Base-by-base conservation (phyloP, 1,139 yeast species). In the Debaryomyces singareniensis region DNA sequence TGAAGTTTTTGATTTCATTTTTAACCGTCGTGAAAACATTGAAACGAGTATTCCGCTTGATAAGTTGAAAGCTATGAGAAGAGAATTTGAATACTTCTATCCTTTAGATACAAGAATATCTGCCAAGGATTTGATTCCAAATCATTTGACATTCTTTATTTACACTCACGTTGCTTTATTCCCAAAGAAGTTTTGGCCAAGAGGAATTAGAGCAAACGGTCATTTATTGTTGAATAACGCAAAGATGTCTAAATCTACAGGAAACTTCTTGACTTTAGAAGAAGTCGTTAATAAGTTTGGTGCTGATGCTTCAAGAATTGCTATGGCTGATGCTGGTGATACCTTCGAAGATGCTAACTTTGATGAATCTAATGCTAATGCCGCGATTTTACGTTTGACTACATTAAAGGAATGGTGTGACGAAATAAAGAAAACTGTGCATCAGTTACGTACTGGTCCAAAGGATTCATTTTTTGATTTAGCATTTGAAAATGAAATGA, bases 291-390 rank as follows among this genome's bases (percentile, higher is more conserved):
- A 75, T 46, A 93, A 91, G 63, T 91, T 79, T 46, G 99, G 98
- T 55, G 96, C 98, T 31, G 99, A 93, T 60, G 97, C 97, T 26
- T 71, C 95, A 13, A 82, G 99, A 70, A 84, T 93, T 58, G 96
- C 98, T 6, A 68, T 93, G 46, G 99, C 98, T 24, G 97, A 93
- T 67, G 96, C 96, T 34, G 99, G 99, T 68, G 99, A 93, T 55
- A 68, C 93, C 29, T 77, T 87, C 42, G 98, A 91, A 62, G 99
- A 93, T 61, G 98, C 99, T 35, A 93, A 93, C 67, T 85, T 93
- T 51, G 98, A 91, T 52, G 98, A 93, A 62, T 69, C 87, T 39
- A 89, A 82, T 48, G 99, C 98, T 33, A 93, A 93, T 51, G 96
- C 98, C 28, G 96, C 97, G 25, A 89, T 93, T 55, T 74, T 91